These are phyloP conservation scores for Clonostachys sp. DNA, from an alignment of 2,329 filamentous ascomycete species.

Conservation along the genomic window DNA sequence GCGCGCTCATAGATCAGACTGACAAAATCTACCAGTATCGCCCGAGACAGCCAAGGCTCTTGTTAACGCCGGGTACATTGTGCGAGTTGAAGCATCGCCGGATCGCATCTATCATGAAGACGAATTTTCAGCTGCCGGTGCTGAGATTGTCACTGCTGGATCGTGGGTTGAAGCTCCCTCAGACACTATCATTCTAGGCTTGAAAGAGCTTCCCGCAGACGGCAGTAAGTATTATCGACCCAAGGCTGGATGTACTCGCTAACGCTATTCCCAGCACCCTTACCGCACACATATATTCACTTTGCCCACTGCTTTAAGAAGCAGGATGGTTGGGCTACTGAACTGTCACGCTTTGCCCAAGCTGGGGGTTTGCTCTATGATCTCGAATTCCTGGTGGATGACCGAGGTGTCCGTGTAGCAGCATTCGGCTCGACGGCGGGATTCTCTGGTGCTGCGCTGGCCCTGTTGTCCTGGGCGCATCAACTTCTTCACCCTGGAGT, in stretches of 20 bases:
- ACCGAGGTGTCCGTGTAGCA: slow-evolving; percentile 64
- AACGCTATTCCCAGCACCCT: slow-evolving; percentile 11
- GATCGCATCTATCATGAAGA: slow-evolving; percentile 59
- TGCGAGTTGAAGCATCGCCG: slow-evolving; percentile 61
- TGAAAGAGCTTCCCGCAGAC: slow-evolving; percentile 75
- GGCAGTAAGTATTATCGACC: slow-evolving; percentile 38
- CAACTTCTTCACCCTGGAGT: slow-evolving; percentile 1
- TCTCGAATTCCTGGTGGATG: slow-evolving; percentile 79
- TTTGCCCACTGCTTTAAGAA: slow-evolving; percentile 71
- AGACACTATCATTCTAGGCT: slow-evolving; percentile 67
- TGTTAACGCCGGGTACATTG: slow-evolving; percentile 62
- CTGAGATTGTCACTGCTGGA: slow-evolving; percentile 60
- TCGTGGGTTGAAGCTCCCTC: slow-evolving; percentile 63
- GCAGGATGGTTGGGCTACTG: slow-evolving; percentile 71
- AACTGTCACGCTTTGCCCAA: slow-evolving; percentile 52
- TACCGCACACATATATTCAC: slow-evolving; percentile 67
- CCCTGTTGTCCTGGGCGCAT: slow-evolving; percentile 70
- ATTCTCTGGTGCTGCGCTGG: slow-evolving; percentile 69
- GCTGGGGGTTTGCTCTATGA: slow-evolving; percentile 71
- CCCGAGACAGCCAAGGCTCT: slow-evolving; percentile 30
- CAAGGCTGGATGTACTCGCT: neutral
- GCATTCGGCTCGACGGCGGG: slow-evolving; percentile 73
- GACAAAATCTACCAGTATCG: slow-evolving; percentile 7
- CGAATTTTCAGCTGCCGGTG: slow-evolving; percentile 57
- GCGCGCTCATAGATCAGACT: neutral